Conservation (phyloP, 225 moss, liverwort and hornwort genomes). For the Polytrichum commune region DNA sequence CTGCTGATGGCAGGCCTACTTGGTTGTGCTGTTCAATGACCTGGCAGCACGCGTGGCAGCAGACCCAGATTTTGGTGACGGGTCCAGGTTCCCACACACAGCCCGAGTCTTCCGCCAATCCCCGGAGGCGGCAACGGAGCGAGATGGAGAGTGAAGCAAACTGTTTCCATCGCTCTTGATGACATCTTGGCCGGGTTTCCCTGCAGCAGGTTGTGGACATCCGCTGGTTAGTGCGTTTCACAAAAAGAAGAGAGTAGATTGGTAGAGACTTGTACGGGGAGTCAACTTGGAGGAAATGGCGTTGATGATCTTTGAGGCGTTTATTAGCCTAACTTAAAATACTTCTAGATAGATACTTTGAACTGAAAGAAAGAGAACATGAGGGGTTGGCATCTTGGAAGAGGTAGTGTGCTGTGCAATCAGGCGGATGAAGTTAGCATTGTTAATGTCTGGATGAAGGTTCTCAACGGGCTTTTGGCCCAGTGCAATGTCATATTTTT, state of each 20-base stretch:
- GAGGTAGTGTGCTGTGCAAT: neutral
- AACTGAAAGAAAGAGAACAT: neutral
- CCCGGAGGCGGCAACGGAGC: slow-evolving; percentile 70
- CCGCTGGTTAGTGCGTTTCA: too few relatives aligned
- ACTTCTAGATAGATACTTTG: neutral
- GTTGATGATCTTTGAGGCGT: slow-evolving; percentile 1
- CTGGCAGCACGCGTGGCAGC: slow-evolving; percentile 99
- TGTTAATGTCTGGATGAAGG: neutral
- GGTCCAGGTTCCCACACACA: slow-evolving; percentile 76
- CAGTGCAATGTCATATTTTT: neutral
- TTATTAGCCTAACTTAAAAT: neutral
- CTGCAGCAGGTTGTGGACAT: neutral
- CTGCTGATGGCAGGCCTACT: slow-evolving; percentile 99
- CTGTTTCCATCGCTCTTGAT: slow-evolving; percentile 50
- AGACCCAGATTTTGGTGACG: slow-evolving; percentile 95
- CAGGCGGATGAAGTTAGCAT: slow-evolving; percentile 1
- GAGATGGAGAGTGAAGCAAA: slow-evolving; percentile 81
- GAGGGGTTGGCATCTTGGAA: neutral
- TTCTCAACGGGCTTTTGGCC: neutral
- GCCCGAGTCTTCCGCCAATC: slow-evolving; percentile 92
- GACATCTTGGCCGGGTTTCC: neutral
- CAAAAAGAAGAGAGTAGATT: neutral
- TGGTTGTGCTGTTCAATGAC: slow-evolving; percentile 99
- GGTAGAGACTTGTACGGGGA: neutral
- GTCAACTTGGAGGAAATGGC: neutral